Evolutionary conservation across 345 rosid genomes (phyloP).

Genomic region (Salix brachista): DNA sequence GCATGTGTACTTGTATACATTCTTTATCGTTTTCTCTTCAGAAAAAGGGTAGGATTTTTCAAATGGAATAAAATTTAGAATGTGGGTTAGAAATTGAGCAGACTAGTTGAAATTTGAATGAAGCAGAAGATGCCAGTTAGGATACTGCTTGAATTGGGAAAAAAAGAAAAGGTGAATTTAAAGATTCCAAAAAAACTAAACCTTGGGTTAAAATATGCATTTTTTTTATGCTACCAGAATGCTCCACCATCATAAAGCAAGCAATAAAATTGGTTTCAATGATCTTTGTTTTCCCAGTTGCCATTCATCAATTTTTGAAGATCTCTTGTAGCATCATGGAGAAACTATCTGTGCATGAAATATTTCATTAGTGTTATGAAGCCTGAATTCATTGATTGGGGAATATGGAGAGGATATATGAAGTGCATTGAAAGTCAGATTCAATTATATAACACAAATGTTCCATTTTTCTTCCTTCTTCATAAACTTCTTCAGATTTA

Average conservation of each 20-base stretch:
- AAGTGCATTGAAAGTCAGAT: neutral
- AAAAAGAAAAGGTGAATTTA: neutral
- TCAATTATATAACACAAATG: neutral
- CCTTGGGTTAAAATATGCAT: neutral
- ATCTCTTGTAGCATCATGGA: neutral
- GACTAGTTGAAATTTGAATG: neutral
- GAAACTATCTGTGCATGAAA: neutral
- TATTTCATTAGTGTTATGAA: neutral
- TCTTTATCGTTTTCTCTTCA: too few relatives aligned
- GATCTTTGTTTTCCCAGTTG: neutral
- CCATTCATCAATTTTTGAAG: neutral
- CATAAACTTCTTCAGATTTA: neutral
- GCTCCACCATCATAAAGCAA: neutral
- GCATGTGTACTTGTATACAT: neutral
- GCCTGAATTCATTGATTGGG: neutral
- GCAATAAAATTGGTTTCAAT: neutral
- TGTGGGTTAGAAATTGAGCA: neutral
- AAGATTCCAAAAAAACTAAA: neutral
- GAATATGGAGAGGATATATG: neutral
- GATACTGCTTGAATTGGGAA: neutral
- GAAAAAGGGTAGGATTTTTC: neutral
- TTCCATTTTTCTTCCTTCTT: neutral
- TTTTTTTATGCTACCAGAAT: neutral
- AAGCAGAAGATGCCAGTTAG: neutral
- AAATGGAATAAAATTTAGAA: neutral